Evolutionary conservation across 345 rosid genomes (phyloP).

Genomic region (Conringia planisiliqua): DNA sequence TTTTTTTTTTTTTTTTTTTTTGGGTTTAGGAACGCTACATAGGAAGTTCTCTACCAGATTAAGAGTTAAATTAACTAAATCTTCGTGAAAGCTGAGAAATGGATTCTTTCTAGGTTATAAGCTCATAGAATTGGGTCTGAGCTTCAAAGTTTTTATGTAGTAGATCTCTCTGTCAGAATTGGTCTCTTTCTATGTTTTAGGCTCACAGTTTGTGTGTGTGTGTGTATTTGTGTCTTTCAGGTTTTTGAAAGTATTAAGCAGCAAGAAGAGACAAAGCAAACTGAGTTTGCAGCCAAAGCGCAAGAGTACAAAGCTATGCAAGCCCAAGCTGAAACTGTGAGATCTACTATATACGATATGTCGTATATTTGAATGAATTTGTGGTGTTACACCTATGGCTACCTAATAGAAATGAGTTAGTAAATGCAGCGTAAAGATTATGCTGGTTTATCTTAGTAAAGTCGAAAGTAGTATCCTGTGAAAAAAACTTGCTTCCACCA

Average conservation of each 20-base stretch:
- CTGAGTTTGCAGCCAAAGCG: conserved; percentile 56
- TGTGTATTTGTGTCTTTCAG: conserved; percentile 36
- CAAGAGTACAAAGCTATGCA: conserved; percentile 84
- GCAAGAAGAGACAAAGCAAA: conserved; percentile 77
- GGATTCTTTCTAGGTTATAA: not conserved
- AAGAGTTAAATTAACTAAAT: not conserved
- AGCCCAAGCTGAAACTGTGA: conserved; percentile 93
- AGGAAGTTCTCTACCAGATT: not conserved
- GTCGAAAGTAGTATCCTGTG: not conserved
- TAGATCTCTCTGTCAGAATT: not conserved
- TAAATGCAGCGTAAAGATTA: not conserved
- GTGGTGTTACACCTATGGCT: not conserved
- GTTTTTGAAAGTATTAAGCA: conserved; percentile 73
- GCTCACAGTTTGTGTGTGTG: not conserved
- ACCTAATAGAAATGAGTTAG: not conserved
- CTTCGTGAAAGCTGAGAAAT: not conserved
- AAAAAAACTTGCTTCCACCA: not conserved
- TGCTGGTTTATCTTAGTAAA: not conserved
- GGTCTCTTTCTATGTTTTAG: not conserved
- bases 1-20: not conserved
- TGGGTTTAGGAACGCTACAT: not conserved
- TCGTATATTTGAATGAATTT: not conserved
- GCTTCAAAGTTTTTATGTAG: not conserved
- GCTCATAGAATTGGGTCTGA: not conserved
- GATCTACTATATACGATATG: conserved; percentile 10